Conservation (phyloP, 2,329 filamentous ascomycete species). For the Massarina eburnea region DNA sequence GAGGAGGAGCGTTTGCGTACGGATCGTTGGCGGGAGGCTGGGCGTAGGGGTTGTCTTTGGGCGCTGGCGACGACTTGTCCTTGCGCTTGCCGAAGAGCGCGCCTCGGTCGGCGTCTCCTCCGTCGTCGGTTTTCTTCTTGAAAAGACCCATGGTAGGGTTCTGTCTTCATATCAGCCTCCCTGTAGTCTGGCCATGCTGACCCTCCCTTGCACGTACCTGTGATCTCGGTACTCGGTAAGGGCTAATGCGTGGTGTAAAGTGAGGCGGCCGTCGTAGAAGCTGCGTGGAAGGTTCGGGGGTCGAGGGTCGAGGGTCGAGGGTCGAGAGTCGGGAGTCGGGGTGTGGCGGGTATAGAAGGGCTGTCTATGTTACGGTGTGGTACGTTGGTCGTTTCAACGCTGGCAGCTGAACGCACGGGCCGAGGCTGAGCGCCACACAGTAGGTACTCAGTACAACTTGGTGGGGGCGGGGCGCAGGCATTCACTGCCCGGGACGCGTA, state of each 20-base stretch:
- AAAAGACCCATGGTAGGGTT: conserved; percentile 48
- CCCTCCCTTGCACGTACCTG: too few species aligned
- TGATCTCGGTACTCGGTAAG: too few species aligned
- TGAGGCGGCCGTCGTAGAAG: too few species aligned
- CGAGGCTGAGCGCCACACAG: background rate
- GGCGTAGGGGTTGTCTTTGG: conserved; percentile 58
- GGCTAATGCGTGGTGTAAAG: background rate
- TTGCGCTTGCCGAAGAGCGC: conserved; percentile 62
- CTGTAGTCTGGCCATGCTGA: too few species aligned
- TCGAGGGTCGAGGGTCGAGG: background rate
- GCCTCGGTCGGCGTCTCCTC: conserved; percentile 56
- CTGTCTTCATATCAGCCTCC: too few species aligned
- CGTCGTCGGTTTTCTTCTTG: conserved; percentile 55
- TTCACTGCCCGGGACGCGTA: background rate
- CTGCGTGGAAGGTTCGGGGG: too few species aligned
- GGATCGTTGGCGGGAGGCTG: conserved; percentile 55
- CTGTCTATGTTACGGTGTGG: background rate
- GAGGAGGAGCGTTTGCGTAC: conserved; percentile 51
- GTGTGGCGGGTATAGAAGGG: background rate
- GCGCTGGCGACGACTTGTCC: conserved; percentile 51
- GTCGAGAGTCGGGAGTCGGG: background rate
- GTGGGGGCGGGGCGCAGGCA: background rate
- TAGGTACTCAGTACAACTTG: too few species aligned
- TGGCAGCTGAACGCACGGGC: background rate
- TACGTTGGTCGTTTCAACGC: background rate